Evolutionary conservation across 192 early-diverging fungal genomes (phyloP), one percentile per base, ranked within the genome.

Genomic region (Dissophora ornata): DNA sequence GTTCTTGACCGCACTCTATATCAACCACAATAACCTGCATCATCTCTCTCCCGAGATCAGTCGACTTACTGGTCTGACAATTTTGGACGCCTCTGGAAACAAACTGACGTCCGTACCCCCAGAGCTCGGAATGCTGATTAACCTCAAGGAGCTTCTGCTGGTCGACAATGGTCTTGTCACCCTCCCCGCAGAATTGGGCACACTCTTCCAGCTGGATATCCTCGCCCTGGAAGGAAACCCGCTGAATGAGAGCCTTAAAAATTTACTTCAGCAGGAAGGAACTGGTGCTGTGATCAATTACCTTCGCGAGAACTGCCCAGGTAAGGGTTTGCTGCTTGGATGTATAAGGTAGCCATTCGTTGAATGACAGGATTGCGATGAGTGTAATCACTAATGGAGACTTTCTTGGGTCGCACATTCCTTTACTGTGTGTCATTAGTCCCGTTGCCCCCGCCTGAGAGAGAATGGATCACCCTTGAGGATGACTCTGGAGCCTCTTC

Each of bases 211-310:
- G 78, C 80, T 99, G 28, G 96, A 98, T 62, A 90, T 84, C 0
- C 82, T 99, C 44, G 97, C 96, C 0, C 70, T 99, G 41, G 97
- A 99, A 71, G 97, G 97, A 15, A 99, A 99, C 78, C 96, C 96
- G 16, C 69, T 99, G 53, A 87, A 90, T 48, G 91, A 96, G 15
- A 89, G 92, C 41, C 71, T 97, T 25, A 89, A 91, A 57, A 84
- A 83, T 4, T 55, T 97, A 52, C 65, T 97, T 50, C 91, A 94
- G 48, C 94, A 97, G 77, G 93, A 97, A 34, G 96, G 96, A 9
- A 92, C 95, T 0, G 80, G 83, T 21, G 89, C 90, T 9, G 90
- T 97, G 22, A 88, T 98, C 57, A 81, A 83, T 45, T 98, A 93
- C 51, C 84, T 99, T 57, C 85, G 96, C 26, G 97, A 99, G 61